Evolutionary conservation across 768 basidiomycete genomes (phyloP).

Genomic region (Hygrocybe punicea): DNA sequence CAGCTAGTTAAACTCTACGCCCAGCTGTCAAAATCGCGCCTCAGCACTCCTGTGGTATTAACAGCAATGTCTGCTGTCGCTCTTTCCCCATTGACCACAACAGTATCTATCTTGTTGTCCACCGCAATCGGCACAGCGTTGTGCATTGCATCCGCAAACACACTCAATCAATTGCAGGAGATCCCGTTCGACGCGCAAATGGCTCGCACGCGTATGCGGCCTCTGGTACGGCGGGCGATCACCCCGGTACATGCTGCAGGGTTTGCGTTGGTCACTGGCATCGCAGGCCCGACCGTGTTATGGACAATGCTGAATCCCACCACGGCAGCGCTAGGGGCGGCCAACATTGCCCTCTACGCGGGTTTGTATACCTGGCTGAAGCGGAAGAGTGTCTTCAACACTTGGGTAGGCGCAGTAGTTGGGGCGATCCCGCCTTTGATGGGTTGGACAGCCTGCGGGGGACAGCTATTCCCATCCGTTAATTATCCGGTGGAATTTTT

Average conservation of each 20-base stretch:
- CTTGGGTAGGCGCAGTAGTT: constrained; percentile 92
- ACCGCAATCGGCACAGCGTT: constrained; percentile 87
- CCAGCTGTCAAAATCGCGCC: constrained; percentile 79
- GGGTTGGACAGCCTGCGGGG: constrained; percentile 97
- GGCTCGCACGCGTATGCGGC: constrained; percentile 82
- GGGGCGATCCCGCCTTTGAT: constrained; percentile 92
- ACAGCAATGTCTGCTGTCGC: constrained; percentile 92
- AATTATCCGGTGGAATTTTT: constrained; percentile 57
- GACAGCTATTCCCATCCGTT: constrained; percentile 62
- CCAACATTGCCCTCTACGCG: constrained; percentile 87
- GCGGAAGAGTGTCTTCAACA: constrained; percentile 75
- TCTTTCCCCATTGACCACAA: constrained; percentile 81
- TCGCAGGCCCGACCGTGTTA: constrained; percentile 74
- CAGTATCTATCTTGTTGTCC: constrained; percentile 78
- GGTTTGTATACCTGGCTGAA: constrained; percentile 93
- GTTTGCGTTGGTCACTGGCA: constrained; percentile 74
- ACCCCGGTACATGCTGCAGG: constrained; percentile 77
- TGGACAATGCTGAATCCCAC: constrained; percentile 82
- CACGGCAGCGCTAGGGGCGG: constrained; percentile 77
- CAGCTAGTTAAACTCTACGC: constrained; percentile 65
- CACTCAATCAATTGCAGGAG: constrained; percentile 93
- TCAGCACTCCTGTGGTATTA: constrained; percentile 80
- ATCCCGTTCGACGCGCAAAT: constrained; percentile 97
- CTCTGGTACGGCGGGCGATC: constrained; percentile 82
- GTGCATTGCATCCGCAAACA: constrained; percentile 90